Evolutionary conservation across 2,329 filamentous ascomycete genomes (phyloP).

Genomic region (Penicillium crustosum): DNA sequence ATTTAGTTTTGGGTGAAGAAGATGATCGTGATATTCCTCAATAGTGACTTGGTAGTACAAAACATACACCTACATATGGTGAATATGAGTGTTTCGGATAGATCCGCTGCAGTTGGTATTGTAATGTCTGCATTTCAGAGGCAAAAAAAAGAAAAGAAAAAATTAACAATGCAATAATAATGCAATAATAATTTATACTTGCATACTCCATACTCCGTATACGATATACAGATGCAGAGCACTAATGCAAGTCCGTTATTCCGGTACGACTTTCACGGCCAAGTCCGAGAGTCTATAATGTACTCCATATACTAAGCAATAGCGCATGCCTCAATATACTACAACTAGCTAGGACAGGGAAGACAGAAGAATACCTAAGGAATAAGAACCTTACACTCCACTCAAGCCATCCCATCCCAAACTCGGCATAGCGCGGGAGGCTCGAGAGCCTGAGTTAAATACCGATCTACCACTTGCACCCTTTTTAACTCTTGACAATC

Average conservation of each 20-base stretch:
- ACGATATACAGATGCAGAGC: not conserved
- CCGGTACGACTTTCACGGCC: not conserved
- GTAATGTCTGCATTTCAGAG: not conserved
- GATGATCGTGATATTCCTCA: not conserved
- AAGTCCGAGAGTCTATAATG: not conserved
- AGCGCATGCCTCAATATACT: not conserved
- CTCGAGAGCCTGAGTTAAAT: conserved; percentile 17
- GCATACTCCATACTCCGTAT: not conserved
- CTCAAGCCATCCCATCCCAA: not conserved
- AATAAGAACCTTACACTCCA: conserved; percentile 17
- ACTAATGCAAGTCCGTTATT: conserved; percentile 6
- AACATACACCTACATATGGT: not conserved
- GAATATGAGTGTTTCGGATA: conserved; percentile 8
- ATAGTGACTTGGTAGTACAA: not conserved
- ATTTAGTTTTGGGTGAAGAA: not conserved
- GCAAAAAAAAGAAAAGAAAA: not conserved
- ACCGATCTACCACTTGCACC: conserved; percentile 15
- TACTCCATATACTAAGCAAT: not conserved
- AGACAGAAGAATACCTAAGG: conserved; percentile 6
- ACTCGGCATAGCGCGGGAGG: conserved; percentile 11
- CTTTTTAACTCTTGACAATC: conserved; percentile 9
- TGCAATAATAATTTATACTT: not conserved
- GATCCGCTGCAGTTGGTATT: conserved; percentile 9
- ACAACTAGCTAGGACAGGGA: conserved; percentile 3
- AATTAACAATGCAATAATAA: not conserved